A percentile compares a stretch with the other conserved stretches of the same genome.
These are phyloP conservation scores for Apiospora malaysiana DNA, from an alignment of 2,329 filamentous ascomycete genomes.

Conservation along the genomic window DNA sequence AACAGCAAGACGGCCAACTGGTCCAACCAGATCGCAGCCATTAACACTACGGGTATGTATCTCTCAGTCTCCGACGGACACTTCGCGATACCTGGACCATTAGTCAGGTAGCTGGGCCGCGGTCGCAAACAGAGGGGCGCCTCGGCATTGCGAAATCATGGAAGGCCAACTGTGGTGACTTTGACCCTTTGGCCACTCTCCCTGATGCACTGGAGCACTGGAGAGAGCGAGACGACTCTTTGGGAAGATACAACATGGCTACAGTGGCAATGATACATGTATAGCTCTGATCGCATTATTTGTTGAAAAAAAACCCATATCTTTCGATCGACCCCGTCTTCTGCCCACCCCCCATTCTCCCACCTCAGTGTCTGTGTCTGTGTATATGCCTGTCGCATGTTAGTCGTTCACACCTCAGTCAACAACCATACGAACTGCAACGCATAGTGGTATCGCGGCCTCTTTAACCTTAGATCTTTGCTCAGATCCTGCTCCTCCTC, in stretches of 20 bases:
- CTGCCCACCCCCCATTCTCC: not conserved
- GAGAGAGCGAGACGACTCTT: not conserved
- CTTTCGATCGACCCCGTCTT: slow-evolving; percentile 16
- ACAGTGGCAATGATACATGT: not conserved
- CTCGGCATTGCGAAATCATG: not conserved
- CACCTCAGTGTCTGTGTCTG: not conserved
- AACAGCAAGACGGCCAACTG: not conserved
- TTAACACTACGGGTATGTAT: not conserved
- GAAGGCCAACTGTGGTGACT: not conserved
- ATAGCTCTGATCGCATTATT: not conserved
- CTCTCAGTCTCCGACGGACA: not conserved
- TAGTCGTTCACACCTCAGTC: slow-evolving; percentile 8
- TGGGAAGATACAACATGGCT: not conserved
- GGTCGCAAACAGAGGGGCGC: slow-evolving; percentile 16
- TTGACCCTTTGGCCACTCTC: slow-evolving; percentile 5
- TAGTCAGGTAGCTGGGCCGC: slow-evolving; percentile 11
- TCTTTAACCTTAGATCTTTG: not conserved
- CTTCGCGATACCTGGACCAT: not conserved
- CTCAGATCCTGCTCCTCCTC: not conserved
- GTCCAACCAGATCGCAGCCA: slow-evolving; percentile 8
- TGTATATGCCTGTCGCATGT: not conserved
- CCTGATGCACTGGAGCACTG: not conserved
- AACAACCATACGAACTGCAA: slow-evolving; percentile 8
- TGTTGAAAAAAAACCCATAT: slow-evolving; percentile 10
- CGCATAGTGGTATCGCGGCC: slow-evolving; percentile 5